Evolutionary conservation across 805 yeast species (phyloP).

Genomic region (Ogataea nonfermentans): DNA sequence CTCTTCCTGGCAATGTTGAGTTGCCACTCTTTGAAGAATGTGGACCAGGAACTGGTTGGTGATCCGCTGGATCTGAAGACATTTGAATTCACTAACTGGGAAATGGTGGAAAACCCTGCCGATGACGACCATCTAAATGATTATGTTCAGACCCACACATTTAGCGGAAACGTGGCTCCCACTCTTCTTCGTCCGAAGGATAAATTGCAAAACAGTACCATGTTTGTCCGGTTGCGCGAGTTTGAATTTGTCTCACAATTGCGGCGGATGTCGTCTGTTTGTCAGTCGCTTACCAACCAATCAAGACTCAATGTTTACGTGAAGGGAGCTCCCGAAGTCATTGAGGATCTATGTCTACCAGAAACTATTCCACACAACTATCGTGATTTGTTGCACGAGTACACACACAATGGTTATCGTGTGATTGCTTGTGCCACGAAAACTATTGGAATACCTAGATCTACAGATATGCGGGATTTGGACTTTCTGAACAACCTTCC

Average conservation of each 20-base stretch:
- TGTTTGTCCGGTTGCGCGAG: constrained; percentile 42
- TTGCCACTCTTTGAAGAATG: constrained; percentile 82
- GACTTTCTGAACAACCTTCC: constrained; percentile 46
- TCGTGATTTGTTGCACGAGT: constrained; percentile 69
- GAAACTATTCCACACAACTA: constrained; percentile 72
- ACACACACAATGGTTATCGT: constrained; percentile 92
- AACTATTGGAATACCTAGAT: constrained; percentile 28
- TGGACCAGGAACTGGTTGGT: constrained; percentile 81
- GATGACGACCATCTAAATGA: constrained; percentile 29
- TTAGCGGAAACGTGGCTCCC: constrained; percentile 44
- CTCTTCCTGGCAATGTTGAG: constrained; percentile 54
- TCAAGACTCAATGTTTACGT: constrained; percentile 50
- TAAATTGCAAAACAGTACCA: constrained; percentile 26
- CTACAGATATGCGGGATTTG: constrained; percentile 37
- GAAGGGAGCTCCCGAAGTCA: constrained; percentile 97
- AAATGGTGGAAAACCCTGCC: constrained; percentile 62
- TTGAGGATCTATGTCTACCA: constrained; percentile 71
- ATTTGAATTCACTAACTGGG: constrained; percentile 88
- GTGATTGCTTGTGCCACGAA: constrained; percentile 90
- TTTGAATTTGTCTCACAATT: constrained; percentile 84
- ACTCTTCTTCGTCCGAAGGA: constrained; percentile 46
- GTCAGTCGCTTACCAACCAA: constrained; percentile 42
- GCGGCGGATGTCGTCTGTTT: constrained; percentile 88
- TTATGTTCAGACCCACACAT: constrained; percentile 27
- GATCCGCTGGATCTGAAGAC: constrained; percentile 93